phyloP scores from a whole-genome alignment of 495 filamentous ascomycete genomes.

The Aspergillus cavernicola region DNA sequence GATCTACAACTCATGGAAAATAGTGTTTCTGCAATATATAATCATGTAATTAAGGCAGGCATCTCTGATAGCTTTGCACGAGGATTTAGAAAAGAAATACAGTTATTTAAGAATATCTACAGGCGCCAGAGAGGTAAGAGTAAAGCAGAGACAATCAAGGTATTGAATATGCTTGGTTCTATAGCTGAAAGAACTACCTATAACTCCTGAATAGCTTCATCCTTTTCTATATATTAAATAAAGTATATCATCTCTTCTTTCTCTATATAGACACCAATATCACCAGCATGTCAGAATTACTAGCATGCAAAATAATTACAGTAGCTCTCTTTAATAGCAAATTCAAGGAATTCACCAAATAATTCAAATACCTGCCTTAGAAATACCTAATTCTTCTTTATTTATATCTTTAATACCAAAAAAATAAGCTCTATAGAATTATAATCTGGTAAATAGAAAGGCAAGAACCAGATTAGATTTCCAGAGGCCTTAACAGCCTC shows the following conservation, averaged over 20 bases:
- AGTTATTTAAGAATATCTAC: neutral
- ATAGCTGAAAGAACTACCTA: no score
- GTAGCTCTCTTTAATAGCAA: no score
- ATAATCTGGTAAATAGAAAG: neutral
- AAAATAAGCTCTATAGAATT: neutral
- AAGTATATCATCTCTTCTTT: neutral
- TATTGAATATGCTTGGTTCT: neutral
- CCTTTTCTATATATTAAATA: neutral
- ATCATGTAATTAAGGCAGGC: neutral
- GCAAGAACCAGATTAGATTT: neutral
- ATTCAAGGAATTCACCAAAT: no score
- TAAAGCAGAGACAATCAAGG: neutral
- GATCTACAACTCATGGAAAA: no score
- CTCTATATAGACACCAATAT: neutral
- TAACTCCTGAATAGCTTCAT: neutral
- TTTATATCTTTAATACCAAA: neutral
- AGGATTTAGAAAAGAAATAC: neutral
- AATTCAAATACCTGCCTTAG: neutral
- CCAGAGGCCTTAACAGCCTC: neutral
- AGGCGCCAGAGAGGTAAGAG: neutral
- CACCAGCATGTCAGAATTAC: neutral
- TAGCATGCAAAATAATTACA: neutral
- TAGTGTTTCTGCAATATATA: no score
- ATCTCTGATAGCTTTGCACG: neutral
- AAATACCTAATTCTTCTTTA: neutral